Evolutionary conservation across 768 basidiomycete species (phyloP).

Genomic region (Sporobolomyces pararoseus): DNA sequence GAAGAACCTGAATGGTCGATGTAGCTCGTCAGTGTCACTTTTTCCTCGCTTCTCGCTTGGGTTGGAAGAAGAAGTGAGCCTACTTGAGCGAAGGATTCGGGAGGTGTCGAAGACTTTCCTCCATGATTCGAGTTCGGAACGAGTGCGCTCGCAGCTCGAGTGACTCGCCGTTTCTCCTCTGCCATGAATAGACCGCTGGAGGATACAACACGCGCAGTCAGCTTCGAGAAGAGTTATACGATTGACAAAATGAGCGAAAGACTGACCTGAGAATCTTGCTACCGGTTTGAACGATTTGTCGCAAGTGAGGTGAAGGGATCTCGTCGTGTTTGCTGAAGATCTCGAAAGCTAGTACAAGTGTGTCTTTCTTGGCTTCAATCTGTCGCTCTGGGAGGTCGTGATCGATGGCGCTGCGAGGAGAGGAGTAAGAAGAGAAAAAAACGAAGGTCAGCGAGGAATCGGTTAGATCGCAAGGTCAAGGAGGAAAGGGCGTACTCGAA

Average conservation of each 20-base stretch:
- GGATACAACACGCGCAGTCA: neutral
- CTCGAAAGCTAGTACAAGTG: constrained; percentile 22
- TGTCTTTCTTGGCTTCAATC: constrained; percentile 25
- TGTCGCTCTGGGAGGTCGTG: constrained; percentile 9
- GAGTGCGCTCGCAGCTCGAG: constrained; percentile 20
- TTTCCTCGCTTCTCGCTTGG: neutral
- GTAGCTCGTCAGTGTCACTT: too few species aligned
- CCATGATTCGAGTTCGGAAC: neutral
- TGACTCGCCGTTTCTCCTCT: constrained; percentile 26
- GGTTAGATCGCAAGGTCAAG: neutral
- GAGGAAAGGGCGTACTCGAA: constrained; percentile 20
- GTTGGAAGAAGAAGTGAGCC: neutral
- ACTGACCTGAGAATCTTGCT: too few species aligned
- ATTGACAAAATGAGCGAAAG: too few species aligned
- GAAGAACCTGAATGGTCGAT: constrained; percentile 11
- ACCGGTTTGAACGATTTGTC: constrained; percentile 26
- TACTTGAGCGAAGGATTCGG: constrained; percentile 24
- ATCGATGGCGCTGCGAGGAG: constrained; percentile 18
- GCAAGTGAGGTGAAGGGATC: constrained; percentile 6
- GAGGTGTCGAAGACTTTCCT: neutral
- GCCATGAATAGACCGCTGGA: constrained; percentile 33
- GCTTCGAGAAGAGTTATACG: too few species aligned
- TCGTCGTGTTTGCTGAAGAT: constrained; percentile 25
- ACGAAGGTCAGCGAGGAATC: neutral
- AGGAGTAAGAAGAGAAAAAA: too few species aligned